Evolutionary conservation across 352 stramenopile genomes (phyloP), one percentile per base, ranked within the genome.

Genomic region (Pythium rishiriense): DNA sequence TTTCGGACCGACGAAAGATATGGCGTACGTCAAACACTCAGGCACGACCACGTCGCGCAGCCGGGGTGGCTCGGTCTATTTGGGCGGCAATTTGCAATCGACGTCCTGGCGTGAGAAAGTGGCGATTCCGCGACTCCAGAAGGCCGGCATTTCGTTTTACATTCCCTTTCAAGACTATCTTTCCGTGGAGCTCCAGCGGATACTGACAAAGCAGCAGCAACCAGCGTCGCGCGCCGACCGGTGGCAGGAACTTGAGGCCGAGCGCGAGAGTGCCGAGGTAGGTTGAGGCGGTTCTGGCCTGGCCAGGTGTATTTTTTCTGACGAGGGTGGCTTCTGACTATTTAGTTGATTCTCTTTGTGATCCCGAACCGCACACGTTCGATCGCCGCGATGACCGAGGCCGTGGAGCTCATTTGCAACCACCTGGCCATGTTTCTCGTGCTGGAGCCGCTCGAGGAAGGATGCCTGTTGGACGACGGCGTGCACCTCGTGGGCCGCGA

Each of bases 311-410:
- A 41, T 11, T 8, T 2, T 17, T 9, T 41, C 35, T 41, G 35
- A 41, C 35, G 17, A 17, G 35, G 14, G 35, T 41, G 5, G n/a
- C n/a, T n/a, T n/a, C n/a, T 15, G 26, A 29, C 22, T 58, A 5
- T 22, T 17, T 50, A 85, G 76, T 53, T 95, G 17, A 81, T 95
- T 53, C 55, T 95, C 37, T 92, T 95, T 39, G 84, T 95, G 39
- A 93, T 95, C 45, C 84, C 87, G 6, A 75, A 76, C 39, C 75
- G 86, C 47, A 70, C 83, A 22, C 79, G 87, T 11, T 89, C 84
- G 2, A 95, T 95, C 52, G 84, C 84, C 0, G 81, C 84, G 17
- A 95, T 95, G 87, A 91, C 83, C 0, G 84, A 95, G 46, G 82
- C 87, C 1, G 78, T 93, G 11, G 82, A 90, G 69, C 73, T 96